Conservation (phyloP, 2,329 filamentous ascomycete genomes). For the Huntiella decipiens region DNA sequence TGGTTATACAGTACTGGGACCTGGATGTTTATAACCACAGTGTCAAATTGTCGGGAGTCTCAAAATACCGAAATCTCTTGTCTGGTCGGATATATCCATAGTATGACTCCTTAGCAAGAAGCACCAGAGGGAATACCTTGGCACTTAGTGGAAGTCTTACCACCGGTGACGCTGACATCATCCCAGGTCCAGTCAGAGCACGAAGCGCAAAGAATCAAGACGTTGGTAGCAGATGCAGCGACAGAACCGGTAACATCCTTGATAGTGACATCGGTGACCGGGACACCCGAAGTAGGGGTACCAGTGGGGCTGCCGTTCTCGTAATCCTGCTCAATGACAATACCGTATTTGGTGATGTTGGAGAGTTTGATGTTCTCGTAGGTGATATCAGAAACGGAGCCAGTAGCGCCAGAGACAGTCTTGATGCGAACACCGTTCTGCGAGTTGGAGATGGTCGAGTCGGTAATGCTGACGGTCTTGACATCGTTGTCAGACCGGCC, state of each 20-base stretch:
- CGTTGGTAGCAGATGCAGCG: conserved; percentile 19
- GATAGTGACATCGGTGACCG: conserved; percentile 31
- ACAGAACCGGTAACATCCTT: conserved; percentile 26
- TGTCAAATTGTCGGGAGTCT: neutral
- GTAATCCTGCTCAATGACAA: conserved; percentile 27
- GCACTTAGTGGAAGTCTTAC: conserved; percentile 21
- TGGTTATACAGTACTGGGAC: too few species aligned
- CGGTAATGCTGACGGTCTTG: conserved; percentile 28
- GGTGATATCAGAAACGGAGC: conserved; percentile 24
- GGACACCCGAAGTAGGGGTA: conserved; percentile 28
- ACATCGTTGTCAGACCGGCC: conserved; percentile 33
- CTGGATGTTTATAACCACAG: too few species aligned
- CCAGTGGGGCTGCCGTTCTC: conserved; percentile 28
- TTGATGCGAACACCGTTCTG: conserved; percentile 34
- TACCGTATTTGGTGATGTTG: conserved; percentile 23
- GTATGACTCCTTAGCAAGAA: conserved; percentile 4
- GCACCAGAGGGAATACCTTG: conserved; percentile 14
- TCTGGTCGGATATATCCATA: neutral
- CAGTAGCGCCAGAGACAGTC: conserved; percentile 27
- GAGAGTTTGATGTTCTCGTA: conserved; percentile 25
- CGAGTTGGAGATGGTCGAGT: conserved; percentile 31
- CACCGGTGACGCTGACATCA: conserved; percentile 30
- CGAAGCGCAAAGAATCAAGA: conserved; percentile 34
- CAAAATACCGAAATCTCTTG: neutral
- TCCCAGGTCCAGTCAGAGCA: conserved; percentile 34